Evolutionary conservation across 2,329 filamentous ascomycete genomes (phyloP).

Genomic region (Cercospora zeina): DNA sequence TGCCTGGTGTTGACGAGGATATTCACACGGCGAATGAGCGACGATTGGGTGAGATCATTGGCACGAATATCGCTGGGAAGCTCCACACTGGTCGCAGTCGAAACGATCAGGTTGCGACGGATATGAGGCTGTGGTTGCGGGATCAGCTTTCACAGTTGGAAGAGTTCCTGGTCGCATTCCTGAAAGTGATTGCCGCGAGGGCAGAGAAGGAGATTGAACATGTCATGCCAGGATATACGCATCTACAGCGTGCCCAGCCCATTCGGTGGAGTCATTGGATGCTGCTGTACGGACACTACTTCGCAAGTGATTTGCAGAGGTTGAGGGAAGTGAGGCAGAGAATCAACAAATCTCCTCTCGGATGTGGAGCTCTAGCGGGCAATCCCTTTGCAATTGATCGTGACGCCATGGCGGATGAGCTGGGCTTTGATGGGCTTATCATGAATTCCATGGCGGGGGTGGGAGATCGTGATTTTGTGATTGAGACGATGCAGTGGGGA

Average conservation of each 20-base stretch:
- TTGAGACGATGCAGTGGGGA: slow-evolving; percentile 79
- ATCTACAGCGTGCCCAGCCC: slow-evolving; percentile 78
- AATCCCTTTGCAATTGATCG: slow-evolving; percentile 82
- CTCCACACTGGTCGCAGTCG: slow-evolving; percentile 83
- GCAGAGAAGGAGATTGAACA: slow-evolving; percentile 74
- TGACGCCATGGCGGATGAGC: slow-evolving; percentile 73
- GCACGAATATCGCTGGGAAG: slow-evolving; percentile 81
- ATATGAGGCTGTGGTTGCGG: slow-evolving; percentile 87
- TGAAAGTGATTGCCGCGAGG: slow-evolving; percentile 67
- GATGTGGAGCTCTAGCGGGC: slow-evolving; percentile 74
- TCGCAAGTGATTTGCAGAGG: slow-evolving; percentile 73
- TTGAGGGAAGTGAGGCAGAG: slow-evolving; percentile 70
- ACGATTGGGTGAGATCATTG: slow-evolving; percentile 73
- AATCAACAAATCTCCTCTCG: slow-evolving; percentile 72
- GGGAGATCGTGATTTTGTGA: slow-evolving; percentile 76
- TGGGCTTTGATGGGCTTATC: slow-evolving; percentile 73
- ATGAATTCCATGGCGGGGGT: slow-evolving; percentile 77
- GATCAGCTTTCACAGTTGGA: slow-evolving; percentile 73
- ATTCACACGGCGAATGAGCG: slow-evolving; percentile 59
- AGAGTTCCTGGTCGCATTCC: slow-evolving; percentile 64
- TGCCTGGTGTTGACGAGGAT: slow-evolving; percentile 54
- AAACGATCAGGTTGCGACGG: slow-evolving; percentile 87
- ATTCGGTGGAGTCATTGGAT: slow-evolving; percentile 83
- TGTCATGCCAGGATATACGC: slow-evolving; percentile 86
- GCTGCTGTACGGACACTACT: slow-evolving; percentile 70